phyloP scores from a whole-genome alignment of 805 yeast species.

The Dipodascopsis tothii region DNA sequence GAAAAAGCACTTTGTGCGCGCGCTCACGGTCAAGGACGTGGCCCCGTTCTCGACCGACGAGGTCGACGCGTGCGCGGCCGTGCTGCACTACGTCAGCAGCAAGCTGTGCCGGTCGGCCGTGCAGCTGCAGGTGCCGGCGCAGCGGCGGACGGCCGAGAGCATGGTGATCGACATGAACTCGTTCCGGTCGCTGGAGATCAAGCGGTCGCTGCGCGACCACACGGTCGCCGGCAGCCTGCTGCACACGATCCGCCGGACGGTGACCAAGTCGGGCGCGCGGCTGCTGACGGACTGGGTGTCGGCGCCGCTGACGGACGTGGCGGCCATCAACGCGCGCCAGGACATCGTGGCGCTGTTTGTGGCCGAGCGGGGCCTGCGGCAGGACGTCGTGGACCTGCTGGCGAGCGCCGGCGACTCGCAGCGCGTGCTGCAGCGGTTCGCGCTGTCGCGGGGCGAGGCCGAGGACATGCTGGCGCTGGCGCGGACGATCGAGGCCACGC shows the following conservation, averaged over 20 bases:
- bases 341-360: slow-evolving; percentile 41
- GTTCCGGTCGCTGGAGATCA: slow-evolving; percentile 44
- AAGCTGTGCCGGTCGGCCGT: slow-evolving; percentile 64
- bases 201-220: slow-evolving; percentile 24
- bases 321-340: slow-evolving; percentile 52
- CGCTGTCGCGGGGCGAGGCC: slow-evolving; percentile 38
- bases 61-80: slow-evolving; percentile 51
- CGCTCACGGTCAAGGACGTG: slow-evolving; percentile 25
- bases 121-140: slow-evolving; percentile 59
- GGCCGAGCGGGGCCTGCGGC: slow-evolving; percentile 38
- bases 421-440: slow-evolving; percentile 32
- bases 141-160: slow-evolving; percentile 43
- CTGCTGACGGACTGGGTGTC: slow-evolving; percentile 73
- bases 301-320: slow-evolving; percentile 60
- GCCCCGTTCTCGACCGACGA: slow-evolving; percentile 41
- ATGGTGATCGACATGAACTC: slow-evolving; percentile 80
- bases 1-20: not conserved
- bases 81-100: slow-evolving; percentile 61
- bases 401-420: slow-evolving; percentile 46
- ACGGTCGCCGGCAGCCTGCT: slow-evolving; percentile 36
- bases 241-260: slow-evolving; percentile 63
- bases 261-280: slow-evolving; percentile 75
- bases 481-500: slow-evolving; percentile 32
- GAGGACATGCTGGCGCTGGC: slow-evolving; percentile 41
- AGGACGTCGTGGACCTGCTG: slow-evolving; percentile 54